A percentile compares a stretch with the other conserved stretches of the same genome.
These are phyloP conservation scores for Aspergillus indologenus DNA, from an alignment of 495 filamentous ascomycete species.

Conservation along the genomic window DNA sequence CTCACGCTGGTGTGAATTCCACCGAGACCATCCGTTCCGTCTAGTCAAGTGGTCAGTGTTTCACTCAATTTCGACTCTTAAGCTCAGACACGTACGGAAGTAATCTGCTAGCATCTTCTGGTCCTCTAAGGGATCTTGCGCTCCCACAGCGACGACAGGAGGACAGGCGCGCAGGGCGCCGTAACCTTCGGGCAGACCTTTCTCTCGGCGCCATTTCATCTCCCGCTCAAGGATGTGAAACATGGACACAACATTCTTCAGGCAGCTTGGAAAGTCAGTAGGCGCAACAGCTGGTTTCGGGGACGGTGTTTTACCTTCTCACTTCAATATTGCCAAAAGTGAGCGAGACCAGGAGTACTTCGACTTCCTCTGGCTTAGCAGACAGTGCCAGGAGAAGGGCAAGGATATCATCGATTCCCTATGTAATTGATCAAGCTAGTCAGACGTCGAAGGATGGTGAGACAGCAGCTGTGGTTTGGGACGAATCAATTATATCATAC, in stretches of 20 bases:
- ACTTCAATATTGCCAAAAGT: slow-evolving; percentile 92
- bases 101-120: slow-evolving; percentile 82
- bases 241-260: slow-evolving; percentile 85
- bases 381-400: slow-evolving; percentile 82
- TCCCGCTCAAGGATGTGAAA: slow-evolving; percentile 93
- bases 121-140: slow-evolving; percentile 79
- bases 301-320: slow-evolving; percentile 52
- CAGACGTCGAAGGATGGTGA: neutral
- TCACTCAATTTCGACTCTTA: neutral
- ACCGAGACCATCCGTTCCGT: slow-evolving; percentile 86
- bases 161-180: slow-evolving; percentile 62
- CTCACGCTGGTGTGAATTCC: slow-evolving; percentile 80
- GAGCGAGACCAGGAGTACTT: slow-evolving; percentile 83
- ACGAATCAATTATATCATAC: slow-evolving; percentile 34
- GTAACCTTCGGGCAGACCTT: slow-evolving; percentile 65
- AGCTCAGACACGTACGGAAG: slow-evolving; percentile 64
- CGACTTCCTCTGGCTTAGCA: slow-evolving; percentile 77
- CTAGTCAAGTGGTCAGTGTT: slow-evolving; percentile 43
- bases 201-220: slow-evolving; percentile 71
- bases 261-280: slow-evolving; percentile 53
- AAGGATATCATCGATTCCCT: slow-evolving; percentile 91
- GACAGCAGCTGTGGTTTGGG: neutral
- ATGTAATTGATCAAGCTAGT: neutral
- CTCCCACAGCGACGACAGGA: slow-evolving; percentile 82
- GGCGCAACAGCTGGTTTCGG: neutral